Base-by-base conservation (phyloP, 2,329 filamentous ascomycete species). In the Colletotrichum tropicicola region DNA sequence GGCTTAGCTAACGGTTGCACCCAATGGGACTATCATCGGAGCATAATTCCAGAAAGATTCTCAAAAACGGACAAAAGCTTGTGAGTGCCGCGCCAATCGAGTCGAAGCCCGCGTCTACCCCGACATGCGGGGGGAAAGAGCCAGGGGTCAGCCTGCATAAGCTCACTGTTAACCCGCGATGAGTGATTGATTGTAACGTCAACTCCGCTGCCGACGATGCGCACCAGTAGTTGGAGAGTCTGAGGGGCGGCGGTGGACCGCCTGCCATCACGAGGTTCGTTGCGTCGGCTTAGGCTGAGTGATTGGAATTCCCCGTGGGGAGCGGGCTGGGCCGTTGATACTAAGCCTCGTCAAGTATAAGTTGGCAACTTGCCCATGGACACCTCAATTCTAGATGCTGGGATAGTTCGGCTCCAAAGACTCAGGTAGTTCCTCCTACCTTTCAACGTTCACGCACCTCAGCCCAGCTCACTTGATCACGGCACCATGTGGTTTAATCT, bases 131-230 rank as follows among this genome's bases (percentile, higher is more conserved):
- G 39, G 55, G 43, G 27, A 8, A 12, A 7, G 6, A 47, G 27
- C 23, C 17, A 25, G 30, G 47, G 32, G 17, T 32, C 12, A 15
- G 13, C 37, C 28, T 45, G 27, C 19, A 35, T 13, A 30, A 25
- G 23, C 5, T 23, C 44, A 27, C 8, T 27, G 12, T 19, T 6
- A 37, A 51, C 37, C 51, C 35, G 45, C 10, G 32, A 1, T 35
- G 32, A 35, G 32, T 35, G 32, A 35, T 35, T 32, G 13, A n/a
- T 10, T 64, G 63, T 43, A 66, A 63, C 63, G 39, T 66, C 47
- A 47, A 15, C 39, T 58, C 47, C 41, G 37, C 49, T 32, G 28
- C 48, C 35, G 27, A 37, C 6, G 23, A 66, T 66, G 63, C 63
- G 59, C 63, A 39, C 63, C 59, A 66, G 63, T 66, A 37, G 32